Evolutionary conservation across 2,329 filamentous ascomycete species (phyloP), one percentile per base, ranked within the genome.

Genomic region (Fusarium sp.): DNA sequence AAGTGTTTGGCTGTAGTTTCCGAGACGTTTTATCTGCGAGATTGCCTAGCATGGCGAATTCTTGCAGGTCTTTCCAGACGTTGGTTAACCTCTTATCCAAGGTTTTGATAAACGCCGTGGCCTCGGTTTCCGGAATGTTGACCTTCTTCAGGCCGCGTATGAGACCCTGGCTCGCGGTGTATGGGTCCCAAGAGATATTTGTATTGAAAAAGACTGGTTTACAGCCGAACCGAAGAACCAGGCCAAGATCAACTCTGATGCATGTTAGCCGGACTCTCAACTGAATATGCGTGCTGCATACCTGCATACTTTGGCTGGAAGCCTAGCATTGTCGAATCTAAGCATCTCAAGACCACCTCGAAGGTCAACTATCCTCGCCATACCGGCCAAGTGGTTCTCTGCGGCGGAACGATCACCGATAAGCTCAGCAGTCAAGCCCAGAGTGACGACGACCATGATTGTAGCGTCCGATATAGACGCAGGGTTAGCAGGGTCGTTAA

Each of bases 271-370:
- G 25, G 7, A 18, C 7, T 22, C 22, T n/a, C n/a, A 6, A 18
- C 27, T 14, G 25, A 9, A 27, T 18, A 25, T 9, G 8, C 3
- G 0, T 33, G 5, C 13, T 13, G 45, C 56, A 63, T 6, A 74
- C 75, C 75, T 74, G 69, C 75, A 77, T 0, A 76, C 74, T 10
- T 77, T 77, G 29, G 73, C 69, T 0, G 73, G 75, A 1, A 77
- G 16, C 11, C 74, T 68, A 7, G 70, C 57, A 7, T 74, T 76
- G 31, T 73, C 71, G 14, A 69, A 75, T 7, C 60, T 64, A 2
- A 77, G 35, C 57, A 68, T 69, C 22, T 60, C 65, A 2, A 77
- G 62, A 0, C 75, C 75, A 7, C 73, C 75, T 36, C 75, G 61
- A 8, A 77, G 16, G 18, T 61, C 56, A 1, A 77, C 73, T 50